Base-by-base conservation (phyloP, 139 green algal genomes). In the Dunaliella sp. region DNA sequence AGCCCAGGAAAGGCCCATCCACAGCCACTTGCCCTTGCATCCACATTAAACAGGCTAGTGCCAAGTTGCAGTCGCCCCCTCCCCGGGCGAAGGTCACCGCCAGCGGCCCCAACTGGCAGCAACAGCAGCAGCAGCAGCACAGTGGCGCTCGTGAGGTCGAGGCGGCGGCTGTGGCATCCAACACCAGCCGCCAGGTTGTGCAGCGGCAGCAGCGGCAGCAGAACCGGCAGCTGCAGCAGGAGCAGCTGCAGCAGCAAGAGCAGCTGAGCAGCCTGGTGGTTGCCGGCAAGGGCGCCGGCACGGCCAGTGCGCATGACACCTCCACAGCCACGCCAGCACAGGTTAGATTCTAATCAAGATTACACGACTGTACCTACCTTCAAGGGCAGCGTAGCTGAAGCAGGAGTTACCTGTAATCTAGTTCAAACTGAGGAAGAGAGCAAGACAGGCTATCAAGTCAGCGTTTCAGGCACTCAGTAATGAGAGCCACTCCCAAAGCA, bases 21-120 rank as follows among this genome's bases (percentile, higher is more conserved):
- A n/a, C n/a, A n/a, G n/a, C n/a, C n/a, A n/a, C n/a, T n/a, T n/a
- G n/a, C n/a, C n/a, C n/a, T n/a, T n/a, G n/a, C n/a, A n/a, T n/a
- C n/a, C n/a, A n/a, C n/a, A n/a, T n/a, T n/a, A n/a, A n/a, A 16
- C 48, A 65, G 48, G 48, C 48, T 7, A 65, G 48, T 65, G 48
- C 48, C 48, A 65, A 65, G 48, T 7, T 65, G 48, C 48, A 26
- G 48, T 65, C 48, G 7, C 48, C 48, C 7, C 48, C 48, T 65
- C 48, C 48, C 16, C 48, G 86, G 34, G 82, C 36, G 85, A 89
- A 87, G 33, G 84, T 78, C 22, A 85, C 75, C n/a, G 83, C 80
- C 2, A 48, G 76, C 35, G 84, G 86, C 75, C 89, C 82, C 74
- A 85, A 85, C 16, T 65, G 48, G 48, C 48, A 65, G 48, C n/a